Conservation (phyloP, 2,329 filamentous ascomycete genomes). For the Boeremia lycopersici region DNA sequence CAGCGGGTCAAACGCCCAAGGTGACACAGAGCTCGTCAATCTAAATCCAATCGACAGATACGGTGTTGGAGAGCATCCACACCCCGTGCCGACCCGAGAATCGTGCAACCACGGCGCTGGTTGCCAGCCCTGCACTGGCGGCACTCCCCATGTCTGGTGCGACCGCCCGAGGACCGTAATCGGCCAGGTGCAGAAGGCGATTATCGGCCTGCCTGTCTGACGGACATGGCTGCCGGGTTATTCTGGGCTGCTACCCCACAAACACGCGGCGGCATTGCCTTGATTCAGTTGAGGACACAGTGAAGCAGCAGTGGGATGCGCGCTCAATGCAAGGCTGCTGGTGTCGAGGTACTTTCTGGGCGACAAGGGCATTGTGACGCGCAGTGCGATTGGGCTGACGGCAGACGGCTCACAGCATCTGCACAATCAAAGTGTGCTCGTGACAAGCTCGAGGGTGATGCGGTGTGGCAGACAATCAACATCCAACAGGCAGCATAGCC, state of each 20-base stretch:
- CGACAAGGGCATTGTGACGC: background rate
- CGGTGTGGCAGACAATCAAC: conserved; percentile 48
- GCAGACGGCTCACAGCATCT: conserved; percentile 26
- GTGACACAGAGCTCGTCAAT: conserved; percentile 44
- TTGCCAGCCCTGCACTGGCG: conserved; percentile 13
- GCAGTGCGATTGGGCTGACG: conserved; percentile 15
- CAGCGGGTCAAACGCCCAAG: conserved; percentile 20
- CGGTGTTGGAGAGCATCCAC: conserved; percentile 28
- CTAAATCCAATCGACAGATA: conserved; percentile 33
- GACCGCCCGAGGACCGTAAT: conserved; percentile 18
- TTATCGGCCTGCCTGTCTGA: conserved; percentile 28
- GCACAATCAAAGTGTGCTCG: conserved; percentile 30
- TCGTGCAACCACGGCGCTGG: conserved; percentile 24
- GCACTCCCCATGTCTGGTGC: conserved; percentile 6
- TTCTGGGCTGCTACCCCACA: conserved; percentile 31
- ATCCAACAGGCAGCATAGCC: conserved; percentile 26
- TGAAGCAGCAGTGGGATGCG: conserved; percentile 1
- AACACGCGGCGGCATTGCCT: conserved; percentile 20
- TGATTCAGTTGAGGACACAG: conserved; percentile 3
- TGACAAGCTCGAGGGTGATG: conserved; percentile 31
- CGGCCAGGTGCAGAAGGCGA: conserved; percentile 21
- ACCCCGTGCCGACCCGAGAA: conserved; percentile 44
- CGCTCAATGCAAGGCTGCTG: conserved; percentile 24
- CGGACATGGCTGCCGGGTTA: conserved; percentile 16
- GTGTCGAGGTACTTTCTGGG: background rate